A percentile compares a stretch with the other conserved stretches of the same genome.
Evolutionary conservation across 2,329 filamentous ascomycete species (phyloP).

Genomic region (Setomelanomma holmii): DNA sequence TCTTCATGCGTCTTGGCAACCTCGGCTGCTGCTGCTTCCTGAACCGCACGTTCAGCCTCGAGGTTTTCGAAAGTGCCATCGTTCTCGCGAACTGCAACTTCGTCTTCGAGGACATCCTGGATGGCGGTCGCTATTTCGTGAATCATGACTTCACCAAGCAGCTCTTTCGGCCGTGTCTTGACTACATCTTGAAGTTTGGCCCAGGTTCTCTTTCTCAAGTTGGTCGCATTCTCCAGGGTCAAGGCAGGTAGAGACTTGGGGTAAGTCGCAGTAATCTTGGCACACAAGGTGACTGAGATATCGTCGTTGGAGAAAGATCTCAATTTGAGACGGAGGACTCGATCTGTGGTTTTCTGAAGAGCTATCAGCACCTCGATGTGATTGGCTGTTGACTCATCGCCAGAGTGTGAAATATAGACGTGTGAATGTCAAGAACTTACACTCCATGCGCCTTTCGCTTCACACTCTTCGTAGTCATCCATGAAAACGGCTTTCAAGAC

Average conservation of each 20-base stretch:
- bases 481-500: constrained; percentile 87
- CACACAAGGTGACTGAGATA: constrained; percentile 73
- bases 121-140: constrained; percentile 67
- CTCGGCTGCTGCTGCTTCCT: constrained; percentile 74
- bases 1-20: constrained; percentile 58
- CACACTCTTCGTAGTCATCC: constrained; percentile 82
- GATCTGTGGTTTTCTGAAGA: constrained; percentile 75
- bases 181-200: constrained; percentile 75
- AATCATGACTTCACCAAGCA: constrained; percentile 70
- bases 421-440: constrained; percentile 55
- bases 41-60: constrained; percentile 84
- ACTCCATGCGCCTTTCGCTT: constrained; percentile 82
- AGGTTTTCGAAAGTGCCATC: constrained; percentile 82
- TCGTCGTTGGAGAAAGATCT: constrained; percentile 76
- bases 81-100: constrained; percentile 76
- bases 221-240: constrained; percentile 68
- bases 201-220: constrained; percentile 73
- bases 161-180: constrained; percentile 70
- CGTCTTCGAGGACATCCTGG: constrained; percentile 80
- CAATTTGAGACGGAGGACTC: constrained; percentile 80
- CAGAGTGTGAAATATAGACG: neutral
- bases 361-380: constrained; percentile 1
- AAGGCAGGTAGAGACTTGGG: constrained; percentile 82
- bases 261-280: constrained; percentile 88
- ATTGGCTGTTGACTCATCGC: neutral